Evolutionary conservation across 305 asterid genomes (phyloP).

Genomic region (Plantago lanceolata): DNA sequence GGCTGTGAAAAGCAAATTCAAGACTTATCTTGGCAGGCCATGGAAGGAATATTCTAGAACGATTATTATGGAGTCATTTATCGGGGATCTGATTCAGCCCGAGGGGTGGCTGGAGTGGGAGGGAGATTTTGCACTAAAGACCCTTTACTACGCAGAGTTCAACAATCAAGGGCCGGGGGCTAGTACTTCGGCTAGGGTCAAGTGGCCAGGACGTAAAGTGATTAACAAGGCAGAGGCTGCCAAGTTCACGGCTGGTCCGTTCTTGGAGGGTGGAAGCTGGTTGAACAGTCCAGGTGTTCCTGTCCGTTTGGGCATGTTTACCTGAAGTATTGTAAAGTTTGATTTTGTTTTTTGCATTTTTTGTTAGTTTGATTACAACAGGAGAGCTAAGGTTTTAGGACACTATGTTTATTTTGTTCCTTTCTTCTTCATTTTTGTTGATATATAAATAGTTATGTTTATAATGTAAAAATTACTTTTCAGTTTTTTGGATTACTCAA

Average conservation of each 20-base stretch:
- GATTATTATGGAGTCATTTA: constrained; percentile 62
- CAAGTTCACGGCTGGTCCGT: constrained; percentile 49
- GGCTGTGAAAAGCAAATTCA: constrained; percentile 46
- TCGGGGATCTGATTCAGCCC: constrained; percentile 51
- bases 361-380: background rate
- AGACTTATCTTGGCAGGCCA: constrained; percentile 75
- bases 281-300: constrained; percentile 38
- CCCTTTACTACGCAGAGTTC: constrained; percentile 56
- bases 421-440: background rate
- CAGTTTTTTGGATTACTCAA: background rate
- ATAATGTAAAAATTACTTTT: background rate
- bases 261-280: constrained; percentile 71
- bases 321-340: constrained; percentile 16
- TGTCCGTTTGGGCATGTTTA: constrained; percentile 52
- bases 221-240: constrained; percentile 42
- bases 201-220: constrained; percentile 52
- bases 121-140: constrained; percentile 51
- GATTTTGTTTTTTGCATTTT: background rate
- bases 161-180: constrained; percentile 64
- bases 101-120: constrained; percentile 63
- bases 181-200: constrained; percentile 36
- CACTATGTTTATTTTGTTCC: background rate
- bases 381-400: background rate
- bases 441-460: constrained; percentile 1
- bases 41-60: constrained; percentile 66